phyloP scores from a whole-genome alignment of 2,329 filamentous ascomycete genomes.

The Endoconidiophora polonica region DNA sequence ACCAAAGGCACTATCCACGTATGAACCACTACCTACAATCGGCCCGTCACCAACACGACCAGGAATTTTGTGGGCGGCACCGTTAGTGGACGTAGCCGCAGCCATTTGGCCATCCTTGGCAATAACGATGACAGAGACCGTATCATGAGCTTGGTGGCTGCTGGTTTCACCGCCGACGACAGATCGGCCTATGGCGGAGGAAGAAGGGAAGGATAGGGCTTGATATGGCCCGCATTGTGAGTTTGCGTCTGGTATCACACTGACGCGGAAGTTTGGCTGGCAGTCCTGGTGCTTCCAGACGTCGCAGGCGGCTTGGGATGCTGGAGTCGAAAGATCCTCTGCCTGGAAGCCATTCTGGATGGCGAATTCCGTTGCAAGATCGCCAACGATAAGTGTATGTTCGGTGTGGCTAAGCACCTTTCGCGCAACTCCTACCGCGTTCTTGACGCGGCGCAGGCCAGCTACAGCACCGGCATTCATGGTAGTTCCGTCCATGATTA shows the following conservation, averaged over 20 bases:
- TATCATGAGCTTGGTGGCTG: conserved; percentile 28
- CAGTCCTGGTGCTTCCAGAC: conserved; percentile 28
- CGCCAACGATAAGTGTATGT: conserved; percentile 35
- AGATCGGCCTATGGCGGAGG: background rate
- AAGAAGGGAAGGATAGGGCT: conserved; percentile 15
- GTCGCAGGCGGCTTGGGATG: conserved; percentile 24
- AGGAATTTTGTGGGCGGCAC: conserved; percentile 35
- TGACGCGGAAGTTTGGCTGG: conserved; percentile 34
- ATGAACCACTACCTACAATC: conserved; percentile 36
- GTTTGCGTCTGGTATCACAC: conserved; percentile 27
- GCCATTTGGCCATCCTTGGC: conserved; percentile 30
- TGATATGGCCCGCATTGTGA: conserved; percentile 31
- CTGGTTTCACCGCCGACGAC: background rate
- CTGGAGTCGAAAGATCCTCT: conserved; percentile 27
- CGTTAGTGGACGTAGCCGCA: conserved; percentile 39
- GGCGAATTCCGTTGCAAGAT: conserved; percentile 36
- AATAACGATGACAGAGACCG: conserved; percentile 35
- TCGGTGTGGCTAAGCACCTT: conserved; percentile 33
- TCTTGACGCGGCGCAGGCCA: conserved; percentile 29
- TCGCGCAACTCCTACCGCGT: conserved; percentile 33
- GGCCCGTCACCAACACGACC: conserved; percentile 39
- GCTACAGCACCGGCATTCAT: conserved; percentile 38
- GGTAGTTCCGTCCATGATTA: conserved; percentile 39
- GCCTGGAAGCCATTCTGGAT: conserved; percentile 31
- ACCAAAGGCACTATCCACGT: conserved; percentile 36